Evolutionary conservation across 192 early-diverging fungal species (phyloP).

Genomic region (Backusella westeae): DNA sequence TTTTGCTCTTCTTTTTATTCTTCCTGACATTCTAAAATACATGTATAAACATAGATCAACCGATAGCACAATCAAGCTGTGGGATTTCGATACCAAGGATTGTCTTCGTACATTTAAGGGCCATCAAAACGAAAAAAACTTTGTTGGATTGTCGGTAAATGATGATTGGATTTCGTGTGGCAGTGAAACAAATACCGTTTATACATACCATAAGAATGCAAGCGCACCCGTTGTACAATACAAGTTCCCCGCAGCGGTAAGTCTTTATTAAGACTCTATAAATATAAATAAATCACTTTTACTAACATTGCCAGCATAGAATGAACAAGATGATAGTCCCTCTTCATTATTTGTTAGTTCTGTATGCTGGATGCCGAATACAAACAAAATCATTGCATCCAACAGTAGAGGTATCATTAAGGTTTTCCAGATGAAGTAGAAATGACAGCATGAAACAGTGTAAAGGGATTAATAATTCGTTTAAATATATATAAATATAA

Average conservation of each 20-base stretch:
- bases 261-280: constrained; percentile 26
- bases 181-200: constrained; percentile 90
- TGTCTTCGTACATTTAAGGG: constrained; percentile 78
- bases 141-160: constrained; percentile 88
- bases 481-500: not conserved
- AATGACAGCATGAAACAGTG: constrained; percentile 8
- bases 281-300: not conserved
- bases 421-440: constrained; percentile 70
- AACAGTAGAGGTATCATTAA: constrained; percentile 91
- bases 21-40: not conserved
- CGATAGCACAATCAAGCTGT: constrained; percentile 88
- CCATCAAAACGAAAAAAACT: constrained; percentile 94
- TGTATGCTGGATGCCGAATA: constrained; percentile 86
- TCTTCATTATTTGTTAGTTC: constrained; percentile 79
- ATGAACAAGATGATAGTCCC: constrained; percentile 55
- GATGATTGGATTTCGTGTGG: constrained; percentile 91
- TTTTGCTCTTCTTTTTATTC: not conserved
- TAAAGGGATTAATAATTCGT: not conserved
- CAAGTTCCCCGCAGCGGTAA: constrained; percentile 79
- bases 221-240: constrained; percentile 72
- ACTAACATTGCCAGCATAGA: constrained; percentile 43
- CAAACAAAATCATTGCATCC: constrained; percentile 76
- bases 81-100: constrained; percentile 56
- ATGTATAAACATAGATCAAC: constrained; percentile 58
- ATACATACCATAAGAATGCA: constrained; percentile 77